phyloP scores from a whole-genome alignment of 768 basidiomycete genomes.

The Trametopsis cervina region DNA sequence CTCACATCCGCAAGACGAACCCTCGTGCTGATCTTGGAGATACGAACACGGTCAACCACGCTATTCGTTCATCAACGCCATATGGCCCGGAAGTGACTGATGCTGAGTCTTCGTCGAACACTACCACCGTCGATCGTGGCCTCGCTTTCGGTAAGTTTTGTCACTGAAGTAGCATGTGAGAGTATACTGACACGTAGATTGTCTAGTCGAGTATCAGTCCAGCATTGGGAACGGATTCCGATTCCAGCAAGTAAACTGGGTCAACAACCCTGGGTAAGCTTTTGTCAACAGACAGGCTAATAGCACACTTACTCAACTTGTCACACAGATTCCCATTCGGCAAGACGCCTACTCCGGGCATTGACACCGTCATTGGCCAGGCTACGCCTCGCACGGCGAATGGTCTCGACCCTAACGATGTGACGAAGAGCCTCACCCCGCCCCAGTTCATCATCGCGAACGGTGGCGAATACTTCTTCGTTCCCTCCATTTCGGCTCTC shows the following conservation, averaged over 20 bases:
- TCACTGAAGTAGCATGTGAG: background rate
- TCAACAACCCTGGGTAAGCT: slow-evolving; percentile 1
- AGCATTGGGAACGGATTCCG: slow-evolving; percentile 30
- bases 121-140: slow-evolving; percentile 3
- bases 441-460: slow-evolving; percentile 5
- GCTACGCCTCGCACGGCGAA: background rate
- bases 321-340: slow-evolving; percentile 2
- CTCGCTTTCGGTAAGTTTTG: slow-evolving; percentile 4
- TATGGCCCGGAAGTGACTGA: slow-evolving; percentile 28
- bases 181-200: background rate
- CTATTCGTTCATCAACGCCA: slow-evolving; percentile 29
- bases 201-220: slow-evolving; percentile 26
- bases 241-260: slow-evolving; percentile 19
- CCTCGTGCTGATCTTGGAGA: slow-evolving; percentile 10
- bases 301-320: background rate
- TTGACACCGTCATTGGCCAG: slow-evolving; percentile 7
- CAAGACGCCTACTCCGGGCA: slow-evolving; percentile 2
- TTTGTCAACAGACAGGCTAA: background rate
- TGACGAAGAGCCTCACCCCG: background rate
- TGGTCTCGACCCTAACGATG: background rate
- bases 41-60: slow-evolving; percentile 19
- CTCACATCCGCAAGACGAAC: slow-evolving; percentile 12
- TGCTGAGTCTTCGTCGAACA: background rate
- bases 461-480: slow-evolving; percentile 12
- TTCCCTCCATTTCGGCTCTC: slow-evolving; percentile 8